Evolutionary conservation across 2,329 filamentous ascomycete genomes (phyloP).

Genomic region (Botrytis sinoallii): DNA sequence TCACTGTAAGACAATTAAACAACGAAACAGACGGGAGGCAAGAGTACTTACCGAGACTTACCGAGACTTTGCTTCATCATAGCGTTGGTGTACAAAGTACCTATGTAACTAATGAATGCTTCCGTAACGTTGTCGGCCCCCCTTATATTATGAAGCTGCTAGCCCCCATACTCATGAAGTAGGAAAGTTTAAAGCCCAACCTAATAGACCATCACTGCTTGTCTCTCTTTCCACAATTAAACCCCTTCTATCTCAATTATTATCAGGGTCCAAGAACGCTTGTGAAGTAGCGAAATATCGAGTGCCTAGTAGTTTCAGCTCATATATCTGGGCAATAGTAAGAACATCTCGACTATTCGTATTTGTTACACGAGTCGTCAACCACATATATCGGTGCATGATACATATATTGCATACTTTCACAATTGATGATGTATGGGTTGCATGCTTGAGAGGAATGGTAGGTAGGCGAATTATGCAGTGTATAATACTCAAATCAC

Average conservation of each 20-base stretch:
- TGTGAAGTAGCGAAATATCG: neutral
- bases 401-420: neutral
- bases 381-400: constrained; percentile 4
- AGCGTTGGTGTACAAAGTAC: neutral
- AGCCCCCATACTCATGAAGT: neutral
- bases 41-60: constrained; percentile 3
- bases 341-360: neutral
- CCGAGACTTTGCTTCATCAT: constrained; percentile 5
- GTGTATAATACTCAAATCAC: constrained; percentile 9
- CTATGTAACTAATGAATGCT: neutral
- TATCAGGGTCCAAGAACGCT: neutral
- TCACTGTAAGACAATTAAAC: neutral
- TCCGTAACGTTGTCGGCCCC: neutral
- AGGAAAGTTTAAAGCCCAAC: neutral
- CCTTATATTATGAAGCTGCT: neutral
- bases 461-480: constrained; percentile 9
- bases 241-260: neutral
- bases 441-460: neutral
- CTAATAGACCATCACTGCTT: neutral
- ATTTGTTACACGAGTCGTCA: constrained; percentile 6
- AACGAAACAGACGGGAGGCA: neutral
- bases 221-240: neutral
- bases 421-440: constrained; percentile 11
- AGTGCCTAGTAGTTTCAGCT: neutral
- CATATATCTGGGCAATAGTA: neutral